These are phyloP conservation scores for Chernovozyma aurita DNA, from an alignment of 1,139 yeast species.

Conservation along the genomic window DNA sequence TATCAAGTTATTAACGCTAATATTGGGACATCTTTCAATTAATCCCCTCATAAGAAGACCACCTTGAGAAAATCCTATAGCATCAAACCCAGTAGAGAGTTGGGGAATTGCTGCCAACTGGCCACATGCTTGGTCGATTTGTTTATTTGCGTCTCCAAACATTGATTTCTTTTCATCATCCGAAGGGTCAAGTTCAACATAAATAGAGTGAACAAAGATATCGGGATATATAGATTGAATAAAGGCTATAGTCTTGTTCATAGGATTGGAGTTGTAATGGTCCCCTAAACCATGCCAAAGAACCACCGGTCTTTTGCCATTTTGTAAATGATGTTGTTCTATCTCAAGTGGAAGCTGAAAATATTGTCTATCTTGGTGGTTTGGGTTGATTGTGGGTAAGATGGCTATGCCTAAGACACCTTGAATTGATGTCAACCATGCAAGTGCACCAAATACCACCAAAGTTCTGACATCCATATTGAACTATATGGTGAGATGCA, in stretches of 20 bases:
- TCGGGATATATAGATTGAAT: slow-evolving; percentile 47
- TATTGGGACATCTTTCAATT: slow-evolving; percentile 49
- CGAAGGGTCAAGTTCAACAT: slow-evolving; percentile 43
- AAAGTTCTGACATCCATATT: too few relatives aligned
- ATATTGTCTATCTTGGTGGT: too few relatives aligned
- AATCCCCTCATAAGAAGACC: slow-evolving; percentile 69
- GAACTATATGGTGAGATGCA: too few relatives aligned
- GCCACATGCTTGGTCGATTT: slow-evolving; percentile 34
- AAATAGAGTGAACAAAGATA: slow-evolving; percentile 49
- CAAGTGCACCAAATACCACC: too few relatives aligned
- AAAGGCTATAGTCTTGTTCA: slow-evolving; percentile 41
- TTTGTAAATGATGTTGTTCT: too few relatives aligned
- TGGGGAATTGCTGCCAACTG: slow-evolving; percentile 37
- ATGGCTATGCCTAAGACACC: too few relatives aligned
- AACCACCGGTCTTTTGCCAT: background rate
- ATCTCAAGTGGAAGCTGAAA: too few relatives aligned
- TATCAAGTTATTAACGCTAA: slow-evolving; percentile 50
- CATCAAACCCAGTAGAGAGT: slow-evolving; percentile 57
- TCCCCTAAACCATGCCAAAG: slow-evolving; percentile 89
- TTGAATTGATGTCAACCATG: too few relatives aligned
- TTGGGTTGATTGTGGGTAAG: too few relatives aligned
- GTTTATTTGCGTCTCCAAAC: slow-evolving; percentile 54
- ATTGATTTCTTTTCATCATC: slow-evolving; percentile 54
- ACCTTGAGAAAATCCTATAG: slow-evolving; percentile 81
- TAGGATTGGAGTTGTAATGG: slow-evolving; percentile 59